A percentile compares a stretch with the other conserved stretches of the same genome.
Evolutionary conservation across 2,329 filamentous ascomycete genomes (phyloP).

Genomic region (Cytospora chrysosperma): DNA sequence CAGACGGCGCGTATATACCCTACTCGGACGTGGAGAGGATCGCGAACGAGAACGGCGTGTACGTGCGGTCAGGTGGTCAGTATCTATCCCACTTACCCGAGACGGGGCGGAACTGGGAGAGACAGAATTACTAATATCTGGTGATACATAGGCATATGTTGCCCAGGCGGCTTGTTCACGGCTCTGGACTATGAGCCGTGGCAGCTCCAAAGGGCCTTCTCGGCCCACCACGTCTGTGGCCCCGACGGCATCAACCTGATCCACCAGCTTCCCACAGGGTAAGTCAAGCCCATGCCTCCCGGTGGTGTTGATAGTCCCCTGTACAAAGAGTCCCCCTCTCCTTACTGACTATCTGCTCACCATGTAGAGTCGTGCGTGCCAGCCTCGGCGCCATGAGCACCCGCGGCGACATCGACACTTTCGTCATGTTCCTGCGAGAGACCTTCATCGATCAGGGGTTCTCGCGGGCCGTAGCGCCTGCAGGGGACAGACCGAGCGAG

Average conservation of each 20-base stretch:
- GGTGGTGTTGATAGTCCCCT: background rate
- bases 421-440: constrained; percentile 46
- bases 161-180: constrained; percentile 47
- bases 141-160: constrained; percentile 44
- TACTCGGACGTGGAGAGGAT: constrained; percentile 59
- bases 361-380: constrained; percentile 53
- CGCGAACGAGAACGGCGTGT: constrained; percentile 56
- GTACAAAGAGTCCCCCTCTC: background rate
- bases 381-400: constrained; percentile 64
- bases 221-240: constrained; percentile 58
- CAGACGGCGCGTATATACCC: constrained; percentile 52
- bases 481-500: background rate
- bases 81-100: background rate
- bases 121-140: background rate
- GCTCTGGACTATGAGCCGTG: constrained; percentile 50
- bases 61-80: constrained; percentile 57
- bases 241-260: constrained; percentile 53
- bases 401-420: constrained; percentile 49
- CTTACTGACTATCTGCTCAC: constrained; percentile 4
- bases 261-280: constrained; percentile 54
- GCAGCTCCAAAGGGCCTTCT: constrained; percentile 54
- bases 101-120: no score
- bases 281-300: background rate
- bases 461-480: constrained; percentile 1
- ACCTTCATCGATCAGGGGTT: constrained; percentile 34